A percentile compares a stretch with the other conserved stretches of the same genome.
Conservation (phyloP, 371 early-diverging fungal species). For the Haplosporangium sp. region DNA sequence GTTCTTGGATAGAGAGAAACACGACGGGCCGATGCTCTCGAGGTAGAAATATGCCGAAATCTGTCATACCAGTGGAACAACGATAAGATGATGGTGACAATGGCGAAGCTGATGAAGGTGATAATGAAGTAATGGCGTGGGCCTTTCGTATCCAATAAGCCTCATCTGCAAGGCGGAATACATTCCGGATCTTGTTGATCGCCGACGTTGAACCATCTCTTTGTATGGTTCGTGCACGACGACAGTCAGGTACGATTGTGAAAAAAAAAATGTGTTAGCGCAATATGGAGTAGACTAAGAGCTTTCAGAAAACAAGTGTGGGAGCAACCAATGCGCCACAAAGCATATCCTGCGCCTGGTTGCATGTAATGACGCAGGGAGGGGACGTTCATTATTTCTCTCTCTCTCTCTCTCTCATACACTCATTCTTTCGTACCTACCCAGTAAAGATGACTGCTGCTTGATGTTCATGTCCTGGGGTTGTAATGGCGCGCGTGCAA, state of each 20-base stretch:
- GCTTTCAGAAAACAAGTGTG: too few species aligned
- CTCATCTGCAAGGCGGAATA: slow-evolving; percentile 28
- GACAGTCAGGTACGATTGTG: too few species aligned
- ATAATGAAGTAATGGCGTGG: background rate
- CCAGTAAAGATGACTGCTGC: slow-evolving; percentile 38
- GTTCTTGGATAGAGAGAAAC: slow-evolving; percentile 43
- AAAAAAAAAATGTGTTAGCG: too few species aligned
- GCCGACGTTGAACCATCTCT: slow-evolving; percentile 38
- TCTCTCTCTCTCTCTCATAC: too few species aligned
- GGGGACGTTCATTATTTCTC: too few species aligned
- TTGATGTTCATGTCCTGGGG: slow-evolving; percentile 34
- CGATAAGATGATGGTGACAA: background rate
- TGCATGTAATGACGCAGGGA: too few species aligned
- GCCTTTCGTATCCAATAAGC: slow-evolving; percentile 38
- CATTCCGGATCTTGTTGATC: slow-evolving; percentile 36
- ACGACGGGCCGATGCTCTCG: slow-evolving; percentile 29
- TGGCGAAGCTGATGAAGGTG: background rate
- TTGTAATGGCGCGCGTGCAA: slow-evolving; percentile 33
- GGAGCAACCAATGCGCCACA: too few species aligned
- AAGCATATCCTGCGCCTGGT: too few species aligned
- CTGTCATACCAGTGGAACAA: background rate
- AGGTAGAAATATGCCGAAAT: too few species aligned
- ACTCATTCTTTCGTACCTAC: slow-evolving; percentile 12
- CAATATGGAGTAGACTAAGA: too few species aligned
- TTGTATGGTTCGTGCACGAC: too few species aligned